Conservation (phyloP, 73 alveolate genomes). For the Blepharisma stoltei region DNA sequence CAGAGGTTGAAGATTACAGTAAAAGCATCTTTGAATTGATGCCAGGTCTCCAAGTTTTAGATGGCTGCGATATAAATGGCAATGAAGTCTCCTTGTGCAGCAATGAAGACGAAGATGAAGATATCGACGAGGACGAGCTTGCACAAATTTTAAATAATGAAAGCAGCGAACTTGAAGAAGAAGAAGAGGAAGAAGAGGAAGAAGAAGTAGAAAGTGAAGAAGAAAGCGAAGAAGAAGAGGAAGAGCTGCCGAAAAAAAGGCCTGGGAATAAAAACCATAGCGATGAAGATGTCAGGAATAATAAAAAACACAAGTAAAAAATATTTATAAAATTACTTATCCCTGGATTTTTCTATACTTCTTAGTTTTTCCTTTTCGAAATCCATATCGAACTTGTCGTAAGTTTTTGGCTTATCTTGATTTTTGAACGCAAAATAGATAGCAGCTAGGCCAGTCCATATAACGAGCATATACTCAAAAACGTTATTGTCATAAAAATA, state of each 20-base stretch:
- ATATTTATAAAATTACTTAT: too few species aligned
- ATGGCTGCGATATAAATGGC: conserved; percentile 34
- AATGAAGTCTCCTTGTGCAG: conserved; percentile 14
- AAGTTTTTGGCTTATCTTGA: conserved; percentile 17
- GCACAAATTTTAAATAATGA: conserved; percentile 19
- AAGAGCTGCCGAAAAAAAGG: not conserved
- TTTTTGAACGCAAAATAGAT: conserved; percentile 41
- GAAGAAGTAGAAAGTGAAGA: conserved; percentile 32
- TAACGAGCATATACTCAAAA: conserved; percentile 56
- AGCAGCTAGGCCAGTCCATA: conserved; percentile 58
- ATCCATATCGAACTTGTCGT: conserved; percentile 21
- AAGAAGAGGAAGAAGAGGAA: conserved; percentile 19
- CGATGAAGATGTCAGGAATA: too few species aligned
- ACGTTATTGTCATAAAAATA: conserved; percentile 65
- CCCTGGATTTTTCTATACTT: too few species aligned
- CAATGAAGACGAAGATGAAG: conserved; percentile 27
- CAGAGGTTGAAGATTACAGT: conserved; percentile 32
- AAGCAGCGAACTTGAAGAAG: not conserved
- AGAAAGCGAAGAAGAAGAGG: conserved; percentile 35
- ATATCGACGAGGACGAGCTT: conserved; percentile 32
- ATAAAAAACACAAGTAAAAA: too few species aligned
- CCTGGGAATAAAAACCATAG: too few species aligned
- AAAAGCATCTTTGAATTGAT: conserved; percentile 22
- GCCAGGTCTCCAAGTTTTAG: conserved; percentile 35
- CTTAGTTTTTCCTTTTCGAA: conserved; percentile 18